Evolutionary conservation across 345 rosid species (phyloP), one percentile per base, ranked within the genome.

Genomic region (Adansonia digitata): DNA sequence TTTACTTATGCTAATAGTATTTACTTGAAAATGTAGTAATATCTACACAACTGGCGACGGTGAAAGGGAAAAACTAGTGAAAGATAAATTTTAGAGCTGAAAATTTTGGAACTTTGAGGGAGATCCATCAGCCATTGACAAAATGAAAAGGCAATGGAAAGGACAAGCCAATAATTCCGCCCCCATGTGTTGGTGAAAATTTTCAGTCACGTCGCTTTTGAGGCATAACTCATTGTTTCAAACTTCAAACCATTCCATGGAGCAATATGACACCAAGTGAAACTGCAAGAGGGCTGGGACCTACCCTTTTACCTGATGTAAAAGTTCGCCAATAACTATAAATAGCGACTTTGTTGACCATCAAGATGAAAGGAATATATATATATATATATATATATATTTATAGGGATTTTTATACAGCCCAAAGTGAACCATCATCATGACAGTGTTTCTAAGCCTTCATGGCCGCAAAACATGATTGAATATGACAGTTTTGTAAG

Each of bases 151-250:
- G 51, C 12, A 46, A 46, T 46, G 17, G 51, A 11, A 46, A 46
- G 15, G 17, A 17, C 12, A 46, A 46, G 51, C 18, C 51, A 11
- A 46, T 46, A 46, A 46, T 81, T 74, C 31, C 34, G 76, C 74
- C 74, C 71, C 81, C 78, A 77, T 78, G 77, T 78, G 86, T 83
- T 74, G 81, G 87, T 72, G 73, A 74, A 64, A 71, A 45, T 43
- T 55, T 49, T 15, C 34, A 64, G 86, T 83, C 78, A 46, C 15
- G 51, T 46, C 15, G 48, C 48, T 43, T 43, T 43, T 43, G 48
- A 43, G 13, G 48, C 9, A 11, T 43, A 8, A 64, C 71, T 59
- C 53, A 67, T 64, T 52, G n/a, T n/a, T n/a, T n/a, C n/a, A n/a
- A 60, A 15, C 45, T 81, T 1, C 63, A 67, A 24, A 69, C 80